Evolutionary conservation across 305 asterid species (phyloP), one percentile per base, ranked within the genome.

Genomic region (Rubia occidens): DNA sequence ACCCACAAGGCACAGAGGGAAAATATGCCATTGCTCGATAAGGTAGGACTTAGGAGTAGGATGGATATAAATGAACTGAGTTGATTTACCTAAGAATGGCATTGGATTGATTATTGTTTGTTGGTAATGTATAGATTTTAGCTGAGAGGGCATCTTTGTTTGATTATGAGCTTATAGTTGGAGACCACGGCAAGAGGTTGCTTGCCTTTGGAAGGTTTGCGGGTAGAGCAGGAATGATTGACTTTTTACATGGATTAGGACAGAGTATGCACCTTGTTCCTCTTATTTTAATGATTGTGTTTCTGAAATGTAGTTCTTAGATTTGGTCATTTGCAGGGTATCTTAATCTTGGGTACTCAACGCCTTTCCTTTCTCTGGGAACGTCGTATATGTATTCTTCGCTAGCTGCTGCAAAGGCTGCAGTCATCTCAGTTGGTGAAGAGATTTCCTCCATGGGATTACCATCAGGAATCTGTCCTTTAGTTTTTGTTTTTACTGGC

Each of bases 1-100:
- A 90, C 98, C 39, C 98, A 93, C 82, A 93, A 93, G 84, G 97
- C 98, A 51, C 96, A 88, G 69, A 87, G 74, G 73, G 98, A 93
- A 78, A 93, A 90, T 67, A 90, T 93, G 98, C 98, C 96, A 14
- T 87, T 93, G 82, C 87, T 93, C 73, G 98, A 90, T 83, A 93
- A 88, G 95, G 98, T n/a, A n/a, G n/a, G n/a, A n/a, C n/a, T n/a
- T 93, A 62, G 47, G 60, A 67, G 5, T 51, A 15, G 17, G 56
- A 17, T 51, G 21, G 8, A 5, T n/a, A 20, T 51, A 15, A 1
- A 51, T 51, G 56, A 5, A 51, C 5, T 5, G 5, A 15, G 56
- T 15, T 51, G 7, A 15, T 47, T 13, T 7, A 1, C 6, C 54
- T 13, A 47, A 5, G n/a, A 47, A 14, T 13, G 0, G 13, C 20